A percentile compares a stretch with the other conserved stretches of the same genome.
Conservation (phyloP, 2,329 filamentous ascomycete genomes). For the Parastagonospora nodorum region DNA sequence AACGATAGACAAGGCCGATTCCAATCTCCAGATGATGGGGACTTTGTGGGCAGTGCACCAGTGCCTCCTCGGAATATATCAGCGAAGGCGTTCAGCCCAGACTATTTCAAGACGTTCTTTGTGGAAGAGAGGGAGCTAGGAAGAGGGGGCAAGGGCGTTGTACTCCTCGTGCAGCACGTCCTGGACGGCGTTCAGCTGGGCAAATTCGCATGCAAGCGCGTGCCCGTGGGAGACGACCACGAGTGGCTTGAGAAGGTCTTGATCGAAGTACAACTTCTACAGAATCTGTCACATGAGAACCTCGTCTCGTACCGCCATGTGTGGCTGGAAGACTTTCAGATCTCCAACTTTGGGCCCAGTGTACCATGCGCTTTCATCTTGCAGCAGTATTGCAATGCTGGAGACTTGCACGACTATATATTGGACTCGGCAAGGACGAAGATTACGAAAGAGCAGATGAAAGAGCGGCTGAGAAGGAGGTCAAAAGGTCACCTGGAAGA, state of each 20-base stretch:
- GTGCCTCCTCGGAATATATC: constrained; percentile 64
- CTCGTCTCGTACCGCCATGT: constrained; percentile 96
- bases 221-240: constrained; percentile 91
- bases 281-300: constrained; percentile 91
- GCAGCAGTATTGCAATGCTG: constrained; percentile 95
- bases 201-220: constrained; percentile 93
- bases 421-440: constrained; percentile 68
- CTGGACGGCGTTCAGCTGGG: constrained; percentile 88
- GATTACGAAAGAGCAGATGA: constrained; percentile 79
- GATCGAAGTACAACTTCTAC: constrained; percentile 89
- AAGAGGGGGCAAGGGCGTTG: constrained; percentile 90
- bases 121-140: constrained; percentile 86
- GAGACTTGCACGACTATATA: constrained; percentile 87
- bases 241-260: constrained; percentile 94
- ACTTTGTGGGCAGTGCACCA: constrained; percentile 54
- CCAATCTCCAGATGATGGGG: constrained; percentile 55
- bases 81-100: constrained; percentile 82
- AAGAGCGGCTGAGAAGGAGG: constrained; percentile 80
- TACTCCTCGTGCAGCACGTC: constrained; percentile 89
- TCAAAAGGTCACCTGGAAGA: constrained; percentile 78
- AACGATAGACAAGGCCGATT: constrained; percentile 28
- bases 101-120: constrained; percentile 94
- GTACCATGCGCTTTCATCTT: constrained; percentile 96
- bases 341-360: constrained; percentile 83
- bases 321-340: constrained; percentile 88